Conservation (phyloP, 2,329 filamentous ascomycete genomes). For the Colletotrichum tamarilloi region DNA sequence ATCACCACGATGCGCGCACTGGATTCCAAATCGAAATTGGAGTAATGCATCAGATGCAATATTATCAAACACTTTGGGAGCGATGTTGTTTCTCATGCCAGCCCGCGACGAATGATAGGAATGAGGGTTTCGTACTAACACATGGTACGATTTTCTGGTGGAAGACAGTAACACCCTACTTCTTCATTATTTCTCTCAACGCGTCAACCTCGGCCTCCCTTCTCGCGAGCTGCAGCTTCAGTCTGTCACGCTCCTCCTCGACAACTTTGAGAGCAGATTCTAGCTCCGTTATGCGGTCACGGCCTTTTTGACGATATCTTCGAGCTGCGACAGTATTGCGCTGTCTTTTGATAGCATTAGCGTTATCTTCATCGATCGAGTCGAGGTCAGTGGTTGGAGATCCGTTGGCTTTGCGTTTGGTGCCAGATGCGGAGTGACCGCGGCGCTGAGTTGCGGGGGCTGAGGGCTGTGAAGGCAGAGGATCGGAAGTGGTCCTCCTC, state of each 20-base stretch:
- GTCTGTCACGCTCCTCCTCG: conserved; percentile 65
- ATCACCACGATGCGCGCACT: too few relatives aligned
- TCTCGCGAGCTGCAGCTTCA: conserved; percentile 66
- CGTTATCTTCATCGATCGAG: not conserved
- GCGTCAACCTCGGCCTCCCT: conserved; percentile 69
- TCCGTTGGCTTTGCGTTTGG: not conserved
- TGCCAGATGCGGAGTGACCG: not conserved
- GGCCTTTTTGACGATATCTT: conserved; percentile 71
- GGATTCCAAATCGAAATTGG: too few relatives aligned
- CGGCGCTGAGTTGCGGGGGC: not conserved
- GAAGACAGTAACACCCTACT: not conserved
- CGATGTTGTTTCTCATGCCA: too few relatives aligned
- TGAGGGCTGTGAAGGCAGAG: too few relatives aligned
- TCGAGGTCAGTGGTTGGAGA: not conserved
- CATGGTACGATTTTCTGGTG: too few relatives aligned
- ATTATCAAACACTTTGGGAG: too few relatives aligned
- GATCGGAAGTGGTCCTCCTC: not conserved
- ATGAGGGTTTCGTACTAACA: too few relatives aligned
- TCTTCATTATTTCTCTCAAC: conserved; percentile 52
- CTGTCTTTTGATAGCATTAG: conserved; percentile 58
- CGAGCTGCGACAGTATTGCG: conserved; percentile 72
- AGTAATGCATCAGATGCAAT: too few relatives aligned
- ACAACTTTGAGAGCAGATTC: conserved; percentile 64
- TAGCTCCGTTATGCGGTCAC: conserved; percentile 68
- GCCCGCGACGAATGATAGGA: too few relatives aligned